Percentiles rank a stretch among this genome's conserved stretches.
Evolutionary conservation across 2,329 filamentous ascomycete species (phyloP).

Genomic region (Trichoderma koningiopsis): DNA sequence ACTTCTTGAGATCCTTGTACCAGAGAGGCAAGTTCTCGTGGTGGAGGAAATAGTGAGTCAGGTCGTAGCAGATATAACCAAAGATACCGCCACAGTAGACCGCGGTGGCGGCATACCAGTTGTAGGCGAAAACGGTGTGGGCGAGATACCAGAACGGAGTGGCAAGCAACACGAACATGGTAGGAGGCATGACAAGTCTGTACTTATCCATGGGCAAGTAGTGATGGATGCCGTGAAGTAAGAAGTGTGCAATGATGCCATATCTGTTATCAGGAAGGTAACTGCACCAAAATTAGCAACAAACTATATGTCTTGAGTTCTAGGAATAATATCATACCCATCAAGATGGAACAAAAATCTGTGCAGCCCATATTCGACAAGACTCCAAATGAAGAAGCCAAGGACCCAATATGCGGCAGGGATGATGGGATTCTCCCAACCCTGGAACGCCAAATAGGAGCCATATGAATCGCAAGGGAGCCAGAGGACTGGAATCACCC

Average conservation of each 20-base stretch:
- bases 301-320: background rate
- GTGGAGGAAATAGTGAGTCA: constrained; percentile 98
- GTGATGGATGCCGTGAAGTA: constrained; percentile 95
- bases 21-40: constrained; percentile 88
- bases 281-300: constrained; percentile 50
- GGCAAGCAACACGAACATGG: constrained; percentile 81
- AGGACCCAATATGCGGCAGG: constrained; percentile 65
- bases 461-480: constrained; percentile 78
- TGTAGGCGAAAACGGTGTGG: constrained; percentile 76
- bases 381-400: constrained; percentile 80
- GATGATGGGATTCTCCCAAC: constrained; percentile 53
- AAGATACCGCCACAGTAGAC: constrained; percentile 91
- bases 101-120: constrained; percentile 79
- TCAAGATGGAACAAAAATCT: constrained; percentile 94
- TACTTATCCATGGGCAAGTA: constrained; percentile 99
- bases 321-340: constrained; percentile 59
- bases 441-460: constrained; percentile 63
- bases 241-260: constrained; percentile 84
- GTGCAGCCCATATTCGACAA: constrained; percentile 88
- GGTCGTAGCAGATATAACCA: constrained; percentile 93
- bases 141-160: constrained; percentile 91
- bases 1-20: constrained; percentile 94
- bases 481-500: constrained; percentile 82
- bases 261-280: constrained; percentile 89
- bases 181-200: constrained; percentile 93